Base-by-base conservation (phyloP, 2,329 filamentous ascomycete genomes). In the Cladosporium sp. region DNA sequence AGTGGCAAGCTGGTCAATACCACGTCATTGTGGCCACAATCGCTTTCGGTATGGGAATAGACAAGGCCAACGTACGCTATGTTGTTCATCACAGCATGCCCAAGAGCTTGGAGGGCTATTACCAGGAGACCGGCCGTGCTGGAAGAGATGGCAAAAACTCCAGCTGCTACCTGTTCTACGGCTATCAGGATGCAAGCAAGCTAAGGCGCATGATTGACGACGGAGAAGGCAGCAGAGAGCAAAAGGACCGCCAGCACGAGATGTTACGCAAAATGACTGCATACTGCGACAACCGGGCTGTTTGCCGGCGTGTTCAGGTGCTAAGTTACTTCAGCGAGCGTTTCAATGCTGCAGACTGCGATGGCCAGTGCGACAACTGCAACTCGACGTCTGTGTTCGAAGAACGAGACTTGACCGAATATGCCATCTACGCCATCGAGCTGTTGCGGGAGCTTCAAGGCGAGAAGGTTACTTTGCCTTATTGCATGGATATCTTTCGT, bases 31-130 rank as follows among this genome's bases (percentile, higher is more conserved):
- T 98, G 43, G 94, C 93, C 16, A 98, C 93, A 0, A 97, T 98
- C 67, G 93, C 93, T 19, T 98, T 98, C 65, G 93, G 93, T 6
- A 98, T 98, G 93, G 93, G 93, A n/a, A 98, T 98, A 57, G 93
- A 98, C 73, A 98, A 98, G 67, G 82, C 91, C 0, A 86, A 98
- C 65, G 93, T 98, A 41, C 86, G 93, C 22, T 98, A 95, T 65
- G 93, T 98, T 29, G 88, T 98, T 35, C 94, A 98, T 64, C 85
- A 95, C 61, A 87, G 84, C 38, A 77, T 98, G 5, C 93, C 93
- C 1, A 97, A 98, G 69, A 96, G 89, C 60, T 73, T 98, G 48
- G 93, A 98, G 70, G 93, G 93, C 0, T 98, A 98, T 67, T 98
- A 98, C 63, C 93, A 98, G 66, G 93, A 98, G 68, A 98, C 93